Evolutionary conservation across 192 early-diverging fungal species (phyloP).

Genomic region (Coemansia sp.): DNA sequence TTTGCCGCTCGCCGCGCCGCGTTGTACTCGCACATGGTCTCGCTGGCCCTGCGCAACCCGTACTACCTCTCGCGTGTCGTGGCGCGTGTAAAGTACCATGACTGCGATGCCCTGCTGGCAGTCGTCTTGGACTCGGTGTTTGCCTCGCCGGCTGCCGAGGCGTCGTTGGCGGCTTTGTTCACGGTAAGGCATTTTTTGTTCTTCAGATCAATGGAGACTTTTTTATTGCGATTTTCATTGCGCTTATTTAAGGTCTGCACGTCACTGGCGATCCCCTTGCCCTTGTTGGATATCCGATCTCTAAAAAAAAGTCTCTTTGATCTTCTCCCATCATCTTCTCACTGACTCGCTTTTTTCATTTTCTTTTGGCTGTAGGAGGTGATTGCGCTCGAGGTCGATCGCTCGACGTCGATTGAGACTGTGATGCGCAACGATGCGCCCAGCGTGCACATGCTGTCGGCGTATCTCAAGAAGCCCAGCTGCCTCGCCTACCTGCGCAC

Average conservation of each 20-base stretch:
- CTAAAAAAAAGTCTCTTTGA: no score
- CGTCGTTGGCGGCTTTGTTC: constrained; percentile 30
- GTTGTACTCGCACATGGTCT: constrained; percentile 32
- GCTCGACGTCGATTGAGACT: constrained; percentile 33
- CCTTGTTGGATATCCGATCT: no score
- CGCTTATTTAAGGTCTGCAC: no score
- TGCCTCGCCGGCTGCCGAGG: constrained; percentile 18
- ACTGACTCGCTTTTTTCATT: no score
- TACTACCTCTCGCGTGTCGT: constrained; percentile 38
- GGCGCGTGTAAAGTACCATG: constrained; percentile 32
- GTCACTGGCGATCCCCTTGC: no score
- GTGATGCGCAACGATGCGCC: constrained; percentile 50
- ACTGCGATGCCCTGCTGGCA: constrained; percentile 37
- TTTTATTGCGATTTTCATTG: no score
- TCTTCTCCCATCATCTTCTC: no score
- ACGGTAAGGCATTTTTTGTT: constrained; percentile 28
- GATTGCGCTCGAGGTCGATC: constrained; percentile 40
- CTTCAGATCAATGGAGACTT: no score
- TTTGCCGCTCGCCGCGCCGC: constrained; percentile 27
- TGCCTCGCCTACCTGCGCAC: constrained; percentile 39
- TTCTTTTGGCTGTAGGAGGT: constrained; percentile 24
- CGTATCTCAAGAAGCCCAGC: constrained; percentile 27
- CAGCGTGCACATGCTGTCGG: constrained; percentile 42
- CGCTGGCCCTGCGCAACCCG: constrained; percentile 31
- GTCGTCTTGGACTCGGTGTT: constrained; percentile 44